Conservation (phyloP, 129 eudicot species). For the Artemisia argyi region DNA sequence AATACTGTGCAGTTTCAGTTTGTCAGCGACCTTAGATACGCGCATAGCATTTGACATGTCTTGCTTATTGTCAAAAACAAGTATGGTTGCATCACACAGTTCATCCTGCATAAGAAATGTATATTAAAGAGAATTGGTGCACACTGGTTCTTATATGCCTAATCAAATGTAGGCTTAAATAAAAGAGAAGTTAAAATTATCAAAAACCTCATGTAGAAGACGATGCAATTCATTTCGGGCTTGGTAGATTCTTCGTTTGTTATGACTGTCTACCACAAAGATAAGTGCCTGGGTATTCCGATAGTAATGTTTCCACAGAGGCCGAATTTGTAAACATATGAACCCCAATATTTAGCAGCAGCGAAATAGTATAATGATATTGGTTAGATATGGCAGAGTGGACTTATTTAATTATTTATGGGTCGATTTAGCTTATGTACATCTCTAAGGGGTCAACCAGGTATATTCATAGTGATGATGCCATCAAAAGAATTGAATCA, state of each 20-base stretch:
- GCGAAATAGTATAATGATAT: not conserved
- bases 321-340: slow-evolving; percentile 33
- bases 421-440: too few relatives aligned
- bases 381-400: not conserved
- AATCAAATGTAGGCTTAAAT: slow-evolving; percentile 8
- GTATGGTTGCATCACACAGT: slow-evolving; percentile 35
- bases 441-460: too few relatives aligned
- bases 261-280: slow-evolving; percentile 46
- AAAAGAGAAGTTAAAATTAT: not conserved
- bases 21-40: slow-evolving; percentile 44
- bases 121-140: not conserved
- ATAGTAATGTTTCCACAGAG: slow-evolving; percentile 50
- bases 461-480: too few relatives aligned
- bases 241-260: slow-evolving; percentile 38
- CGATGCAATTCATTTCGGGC: slow-evolving; percentile 49
- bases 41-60: slow-evolving; percentile 51
- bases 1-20: slow-evolving; percentile 42
- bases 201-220: slow-evolving; percentile 35
- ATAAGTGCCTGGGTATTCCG: slow-evolving; percentile 43
- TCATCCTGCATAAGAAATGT: slow-evolving; percentile 31
- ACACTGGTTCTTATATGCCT: not conserved
- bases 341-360: not conserved
- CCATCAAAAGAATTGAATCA: too few relatives aligned
- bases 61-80: slow-evolving; percentile 53
- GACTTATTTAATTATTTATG: not conserved